Base-by-base conservation (phyloP, 2,329 filamentous ascomycete genomes). In the Pyricularia pennisetigena region DNA sequence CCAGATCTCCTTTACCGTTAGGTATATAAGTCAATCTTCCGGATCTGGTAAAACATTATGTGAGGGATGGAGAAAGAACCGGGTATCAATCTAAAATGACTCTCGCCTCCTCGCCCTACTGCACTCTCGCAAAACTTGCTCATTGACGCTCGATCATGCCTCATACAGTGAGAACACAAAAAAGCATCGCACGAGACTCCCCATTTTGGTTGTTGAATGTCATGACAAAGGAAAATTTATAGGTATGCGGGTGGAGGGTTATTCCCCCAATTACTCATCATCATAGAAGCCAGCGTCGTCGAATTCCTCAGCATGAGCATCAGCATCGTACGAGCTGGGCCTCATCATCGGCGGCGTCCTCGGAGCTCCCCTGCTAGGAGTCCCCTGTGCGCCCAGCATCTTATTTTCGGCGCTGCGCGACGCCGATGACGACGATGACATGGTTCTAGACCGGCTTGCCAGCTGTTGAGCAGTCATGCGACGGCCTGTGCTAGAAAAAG, bases 321-420 rank as follows among this genome's bases (percentile, higher is more conserved):
- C 87, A 32, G 81, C 81, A 74, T 90, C 87, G 74, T 89, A 90
- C 35, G 81, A 81, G 69, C 81, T 82, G 41, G 82, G 76, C 41
- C 80, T 80, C 83, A 87, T 86, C 84, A 89, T 88, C 0, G 86
- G 86, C 30, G 87, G 86, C 68, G 87, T 89, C 70, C 83, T 79
- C 6, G 84, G 85, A 62, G 68, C 70, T 74, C 72, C 72, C 73
- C 70, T 74, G 72, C 70, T 78, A 1, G 85, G 82, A 14, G 82
- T 83, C 30, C 75, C 67, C 24, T 29, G 68, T 30, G 75, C 74
- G 26, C 75, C 72, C 2, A 79, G 75, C 71, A 78, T 76, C 69
- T 80, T 80, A 57, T 32, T 62, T 62, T 49, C 70, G 62, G 24
- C 71, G 67, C 78, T 57, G 24, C 29, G 32, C 12, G 57, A 63